Conservation (phyloP, 2,329 filamentous ascomycete genomes). For the Verticillium nubilum region DNA sequence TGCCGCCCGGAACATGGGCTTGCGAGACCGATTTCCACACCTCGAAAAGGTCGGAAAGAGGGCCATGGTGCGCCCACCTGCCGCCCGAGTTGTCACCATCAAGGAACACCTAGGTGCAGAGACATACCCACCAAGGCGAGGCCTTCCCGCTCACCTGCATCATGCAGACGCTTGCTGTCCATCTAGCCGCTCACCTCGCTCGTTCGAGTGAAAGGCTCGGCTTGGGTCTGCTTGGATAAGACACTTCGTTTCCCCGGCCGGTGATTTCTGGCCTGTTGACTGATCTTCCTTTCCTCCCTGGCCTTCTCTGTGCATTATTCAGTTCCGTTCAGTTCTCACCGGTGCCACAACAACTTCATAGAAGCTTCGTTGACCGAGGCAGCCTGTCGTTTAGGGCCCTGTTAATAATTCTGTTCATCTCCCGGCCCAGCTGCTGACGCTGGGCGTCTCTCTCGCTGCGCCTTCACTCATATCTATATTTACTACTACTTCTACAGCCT, state of each 20-base stretch:
- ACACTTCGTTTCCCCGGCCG: constrained; percentile 4
- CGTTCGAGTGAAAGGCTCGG: constrained; percentile 4
- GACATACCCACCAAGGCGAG: background rate
- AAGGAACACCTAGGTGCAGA: no score
- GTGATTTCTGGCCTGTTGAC: background rate
- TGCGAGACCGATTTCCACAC: background rate
- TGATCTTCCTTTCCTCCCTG: no score
- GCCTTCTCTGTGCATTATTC: background rate
- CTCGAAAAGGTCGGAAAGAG: no score
- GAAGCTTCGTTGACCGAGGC: constrained; percentile 39
- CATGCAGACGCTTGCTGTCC: constrained; percentile 2
- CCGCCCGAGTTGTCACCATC: background rate
- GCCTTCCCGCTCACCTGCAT: background rate
- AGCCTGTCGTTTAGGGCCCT: constrained; percentile 30
- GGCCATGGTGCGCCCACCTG: background rate
- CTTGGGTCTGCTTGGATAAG: background rate
- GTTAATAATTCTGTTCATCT: constrained; percentile 31
- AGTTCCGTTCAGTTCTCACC: constrained; percentile 15
- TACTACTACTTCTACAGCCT: constrained; percentile 4
- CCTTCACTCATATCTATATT: background rate
- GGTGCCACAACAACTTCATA: constrained; percentile 11
- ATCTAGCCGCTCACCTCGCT: constrained; percentile 5
- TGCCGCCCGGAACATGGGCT: background rate
- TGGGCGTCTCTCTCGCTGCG: background rate
- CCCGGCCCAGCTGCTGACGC: constrained; percentile 1